Percentiles rank a stretch among this genome's conserved stretches.
These are phyloP conservation scores for Knoxia roxburghii DNA, from an alignment of 257 asterid species.

Conservation along the genomic window DNA sequence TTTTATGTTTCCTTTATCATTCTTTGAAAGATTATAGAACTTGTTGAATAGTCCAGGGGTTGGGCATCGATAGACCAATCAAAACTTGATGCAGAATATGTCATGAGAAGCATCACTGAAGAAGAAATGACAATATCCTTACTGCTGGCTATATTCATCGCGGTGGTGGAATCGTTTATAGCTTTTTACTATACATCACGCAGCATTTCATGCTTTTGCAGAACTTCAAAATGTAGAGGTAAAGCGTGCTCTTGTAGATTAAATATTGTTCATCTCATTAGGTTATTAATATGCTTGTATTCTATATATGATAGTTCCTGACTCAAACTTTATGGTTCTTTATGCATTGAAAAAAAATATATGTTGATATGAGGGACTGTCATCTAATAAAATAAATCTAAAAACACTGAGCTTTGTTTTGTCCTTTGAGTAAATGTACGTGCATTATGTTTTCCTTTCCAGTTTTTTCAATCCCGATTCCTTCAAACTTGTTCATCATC, in stretches of 20 bases:
- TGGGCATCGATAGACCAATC: too few species aligned
- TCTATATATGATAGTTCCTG: background rate
- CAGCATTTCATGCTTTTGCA: slow-evolving; percentile 77
- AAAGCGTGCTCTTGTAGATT: slow-evolving; percentile 11
- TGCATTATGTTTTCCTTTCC: background rate
- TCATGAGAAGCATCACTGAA: too few species aligned
- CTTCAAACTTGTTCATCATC: background rate
- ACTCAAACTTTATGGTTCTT: background rate
- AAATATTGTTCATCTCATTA: background rate
- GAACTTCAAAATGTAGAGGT: slow-evolving; percentile 76
- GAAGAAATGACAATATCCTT: slow-evolving; percentile 74
- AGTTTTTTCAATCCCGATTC: background rate
- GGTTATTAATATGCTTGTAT: background rate
- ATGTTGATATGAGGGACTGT: background rate
- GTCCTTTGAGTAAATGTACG: too few species aligned
- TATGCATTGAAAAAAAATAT: background rate
- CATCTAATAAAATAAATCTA: too few species aligned
- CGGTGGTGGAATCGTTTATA: slow-evolving; percentile 63
- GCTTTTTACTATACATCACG: slow-evolving; percentile 78
- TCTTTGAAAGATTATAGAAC: too few species aligned
- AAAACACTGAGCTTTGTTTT: too few species aligned
- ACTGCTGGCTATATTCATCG: slow-evolving; percentile 76
- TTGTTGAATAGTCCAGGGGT: too few species aligned
- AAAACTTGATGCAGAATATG: too few species aligned
- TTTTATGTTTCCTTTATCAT: too few species aligned